A percentile compares a stretch with the other conserved stretches of the same genome.
Evolutionary conservation across 768 basidiomycete species (phyloP).

Genomic region (Mrakia frigida): DNA sequence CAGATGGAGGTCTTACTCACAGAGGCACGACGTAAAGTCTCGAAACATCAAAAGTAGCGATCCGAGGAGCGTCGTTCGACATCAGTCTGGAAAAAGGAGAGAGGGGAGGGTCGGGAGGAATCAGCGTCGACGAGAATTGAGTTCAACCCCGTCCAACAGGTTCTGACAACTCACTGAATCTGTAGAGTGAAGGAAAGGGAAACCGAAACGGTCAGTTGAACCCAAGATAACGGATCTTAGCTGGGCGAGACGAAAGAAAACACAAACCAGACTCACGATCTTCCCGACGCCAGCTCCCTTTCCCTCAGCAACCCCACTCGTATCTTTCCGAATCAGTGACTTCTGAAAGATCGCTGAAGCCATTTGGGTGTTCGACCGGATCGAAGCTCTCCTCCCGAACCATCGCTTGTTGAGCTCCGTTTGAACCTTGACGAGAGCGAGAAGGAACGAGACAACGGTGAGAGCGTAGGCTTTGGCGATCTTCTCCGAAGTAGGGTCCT

Average conservation of each 20-base stretch:
- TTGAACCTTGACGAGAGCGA: slow-evolving; percentile 15
- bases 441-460: slow-evolving; percentile 21
- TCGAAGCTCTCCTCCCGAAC: slow-evolving; percentile 8
- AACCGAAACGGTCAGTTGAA: background rate
- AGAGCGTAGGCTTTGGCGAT: slow-evolving; percentile 24
- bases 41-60: slow-evolving; percentile 3
- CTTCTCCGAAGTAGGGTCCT: background rate
- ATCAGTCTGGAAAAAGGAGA: background rate
- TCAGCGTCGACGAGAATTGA: background rate
- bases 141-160: too few relatives aligned
- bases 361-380: slow-evolving; percentile 7
- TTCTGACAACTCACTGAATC: background rate
- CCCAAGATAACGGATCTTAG: background rate
- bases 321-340: background rate
- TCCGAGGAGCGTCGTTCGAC: slow-evolving; percentile 15
- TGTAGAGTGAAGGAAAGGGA: background rate
- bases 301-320: slow-evolving; percentile 11
- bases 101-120: background rate
- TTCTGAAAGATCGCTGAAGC: background rate
- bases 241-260: background rate
- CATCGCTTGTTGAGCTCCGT: slow-evolving; percentile 26
- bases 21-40: slow-evolving; percentile 3
- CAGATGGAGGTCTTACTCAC: too few relatives aligned
- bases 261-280: slow-evolving; percentile 9
- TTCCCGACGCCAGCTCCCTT: slow-evolving; percentile 23